Conservation (phyloP, 176 grass and related monocot genomes). For the Olyra latifolia region DNA sequence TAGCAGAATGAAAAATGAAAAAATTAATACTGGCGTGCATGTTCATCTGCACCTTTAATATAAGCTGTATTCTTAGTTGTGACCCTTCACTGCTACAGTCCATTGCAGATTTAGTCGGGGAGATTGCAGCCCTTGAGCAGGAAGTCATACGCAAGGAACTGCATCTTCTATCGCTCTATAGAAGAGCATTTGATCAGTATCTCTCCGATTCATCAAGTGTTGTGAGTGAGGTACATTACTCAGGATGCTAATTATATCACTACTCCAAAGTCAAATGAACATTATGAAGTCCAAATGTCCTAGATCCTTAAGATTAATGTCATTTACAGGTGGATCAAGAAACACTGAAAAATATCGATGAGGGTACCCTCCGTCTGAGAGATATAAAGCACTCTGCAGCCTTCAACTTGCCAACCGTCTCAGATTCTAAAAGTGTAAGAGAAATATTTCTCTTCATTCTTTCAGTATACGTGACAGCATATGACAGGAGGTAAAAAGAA, state of each 20-base stretch:
- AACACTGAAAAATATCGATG: constrained; percentile 33
- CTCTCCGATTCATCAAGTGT: constrained; percentile 46
- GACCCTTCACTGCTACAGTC: constrained; percentile 54
- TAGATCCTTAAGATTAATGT: constrained; percentile 24
- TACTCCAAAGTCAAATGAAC: not conserved
- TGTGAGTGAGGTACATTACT: constrained; percentile 36
- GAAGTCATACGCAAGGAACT: constrained; percentile 77
- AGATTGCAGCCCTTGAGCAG: constrained; percentile 88
- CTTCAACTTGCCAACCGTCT: constrained; percentile 38
- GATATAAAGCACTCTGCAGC: constrained; percentile 51
- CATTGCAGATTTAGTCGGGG: constrained; percentile 63
- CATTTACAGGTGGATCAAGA: constrained; percentile 45
- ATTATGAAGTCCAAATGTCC: not conserved
- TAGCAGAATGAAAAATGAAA: constrained; percentile 6
- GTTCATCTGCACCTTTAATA: not conserved
- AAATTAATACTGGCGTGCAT: not conserved
- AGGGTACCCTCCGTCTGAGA: constrained; percentile 45
- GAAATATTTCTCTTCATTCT: constrained; percentile 13
- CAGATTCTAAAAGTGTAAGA: constrained; percentile 38
- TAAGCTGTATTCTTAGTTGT: constrained; percentile 31
- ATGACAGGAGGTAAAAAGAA: not conserved
- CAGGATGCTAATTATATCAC: not conserved
- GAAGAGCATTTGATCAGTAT: constrained; percentile 79
- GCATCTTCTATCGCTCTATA: constrained; percentile 78
- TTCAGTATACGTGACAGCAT: not conserved